Evolutionary conservation across 2,329 filamentous ascomycete species (phyloP), one percentile per base, ranked within the genome.

Genomic region (Alternaria sp.): DNA sequence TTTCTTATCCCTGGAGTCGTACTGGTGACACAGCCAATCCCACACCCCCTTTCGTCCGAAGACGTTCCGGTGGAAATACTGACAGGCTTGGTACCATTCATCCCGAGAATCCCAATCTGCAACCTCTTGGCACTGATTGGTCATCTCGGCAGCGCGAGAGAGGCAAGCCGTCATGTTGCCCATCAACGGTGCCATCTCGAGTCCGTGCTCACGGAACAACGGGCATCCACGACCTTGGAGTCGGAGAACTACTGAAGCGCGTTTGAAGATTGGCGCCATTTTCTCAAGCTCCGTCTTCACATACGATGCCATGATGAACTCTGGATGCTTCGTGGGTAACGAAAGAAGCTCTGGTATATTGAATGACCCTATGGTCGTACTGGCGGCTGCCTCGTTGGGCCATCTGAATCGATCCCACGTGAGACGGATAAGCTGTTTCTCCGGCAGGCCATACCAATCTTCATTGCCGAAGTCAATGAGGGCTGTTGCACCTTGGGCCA

Each of bases 391-490:
- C 13, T 30, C 23, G 10, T 28, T 26, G 4, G n/a, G 4, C 62
- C 55, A 65, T 12, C 25, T 30, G 28, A 30, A 30, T 25, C 25
- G 25, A 9, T 25, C 8, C 25, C 25, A 25, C 25, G 25, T 25
- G 25, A 25, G 25, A 25, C 25, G 8, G 8, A 25, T 25, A 19
- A 65, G 50, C 23, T 43, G 17, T 1, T 28, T 4, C 5, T 54
- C 19, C 2, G 49, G n/a, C 30, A 23, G 12, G 2, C 45, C 30
- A 6, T n/a, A 19, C 56, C 59, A 62, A 4, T n/a, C n/a, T 3
- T 30, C 13, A 10, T 17, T 28, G 21, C 50, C n/a, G 43, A 63
- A 62, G 30, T 60, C 21, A 17, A 63, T 25, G 40, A 57, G 28
- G 25, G 5, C 21, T 5, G 54, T 13, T 12, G 32, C 11, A 19